Base-by-base conservation (phyloP, 371 early-diverging fungal genomes). In the Saksenaea oblongispora region DNA sequence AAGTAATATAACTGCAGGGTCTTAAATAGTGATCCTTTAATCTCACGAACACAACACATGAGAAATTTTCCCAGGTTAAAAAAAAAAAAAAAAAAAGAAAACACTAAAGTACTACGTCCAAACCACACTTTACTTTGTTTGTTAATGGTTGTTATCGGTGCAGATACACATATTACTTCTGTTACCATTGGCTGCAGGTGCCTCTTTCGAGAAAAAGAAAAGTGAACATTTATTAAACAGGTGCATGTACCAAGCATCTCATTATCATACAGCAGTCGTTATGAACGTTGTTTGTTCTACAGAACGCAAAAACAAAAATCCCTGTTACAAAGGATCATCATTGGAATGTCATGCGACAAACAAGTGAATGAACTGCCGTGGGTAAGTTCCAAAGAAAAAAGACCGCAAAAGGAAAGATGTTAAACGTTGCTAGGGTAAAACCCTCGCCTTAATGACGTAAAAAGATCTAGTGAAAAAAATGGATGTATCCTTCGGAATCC, bases 391-490 rank as follows among this genome's bases (percentile, higher is more conserved):
- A 17, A 22, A 47, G 22, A 8, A 10, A 10, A 22, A 18, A 3
- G 22, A 7, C 24, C 22, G 11, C 27, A 24, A 47, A 47, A 47
- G 51, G 51, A 47, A 47, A 47, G 9, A 22, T 22, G 22, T 47
- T 47, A 22, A 47, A 47, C 51, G 22, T 10, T 22, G 51, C 22
- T 22, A 7, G 31, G 31, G 31, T 47, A 17, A 9, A 22, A 22
- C 18, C 44, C 14, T 22, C 39, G 22, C 10, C 24, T 22, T 8
- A 47, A 22, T 47, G 51, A 47, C 51, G 10, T 47, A 47, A 47
- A 39, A n/a, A 10, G 51, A 17, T 41, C 51, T 59, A 59, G 27
- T 59, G 42, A 22, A 42, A 59, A 28, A 59, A 59, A 42, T 59
- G 59, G 59, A 59, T 59, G 18, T 59, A 59, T 14, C 59, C 59